Base-by-base conservation (phyloP, 768 basidiomycete genomes). In the Plicaturopsis crispa region DNA sequence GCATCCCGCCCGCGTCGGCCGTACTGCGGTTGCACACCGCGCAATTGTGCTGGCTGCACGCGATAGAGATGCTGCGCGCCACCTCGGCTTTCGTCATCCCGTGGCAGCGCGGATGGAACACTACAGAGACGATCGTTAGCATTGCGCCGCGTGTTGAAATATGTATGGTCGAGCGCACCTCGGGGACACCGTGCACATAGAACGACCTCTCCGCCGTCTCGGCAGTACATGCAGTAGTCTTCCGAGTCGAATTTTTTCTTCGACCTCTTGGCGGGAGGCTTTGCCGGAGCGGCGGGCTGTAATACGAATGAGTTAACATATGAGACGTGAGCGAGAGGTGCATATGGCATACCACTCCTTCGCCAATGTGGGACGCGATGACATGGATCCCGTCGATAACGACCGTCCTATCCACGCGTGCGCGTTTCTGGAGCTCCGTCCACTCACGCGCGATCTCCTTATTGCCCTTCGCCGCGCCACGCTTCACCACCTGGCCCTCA, bases 211-310 rank as follows among this genome's bases (percentile, higher is more conserved):
- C 78, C 77, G 1, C 78, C 78, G 36, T 80, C 78, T 22, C 71
- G 62, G 52, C 78, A 80, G 40, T 66, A 56, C 24, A 72, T 66
- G 51, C 78, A 80, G 58, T 63, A 76, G 43, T 80, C 76, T 49
- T 80, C 74, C 20, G 60, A 69, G 3, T 72, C 75, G 38, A 63
- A 69, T 50, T 61, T 60, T 51, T 40, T 58, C 26, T 50, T 48
- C n/a, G 51, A 50, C 45, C 69, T 67, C 45, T 56, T 54, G 17
- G 39, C 46, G 26, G 41, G 4, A 6, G 47, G 34, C 44, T 50
- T 38, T 38, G 28, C 8, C 18, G 38, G 39, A 23, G 41, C 31
- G 23, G 44, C 36, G 28, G 46, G 18, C 52, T 50, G 35, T n/a
- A n/a, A n/a, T n/a, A n/a, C n/a, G n/a, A n/a, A n/a, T n/a, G n/a